Conservation (phyloP, 495 filamentous ascomycete genomes). For the Penicillium mononematosum region DNA sequence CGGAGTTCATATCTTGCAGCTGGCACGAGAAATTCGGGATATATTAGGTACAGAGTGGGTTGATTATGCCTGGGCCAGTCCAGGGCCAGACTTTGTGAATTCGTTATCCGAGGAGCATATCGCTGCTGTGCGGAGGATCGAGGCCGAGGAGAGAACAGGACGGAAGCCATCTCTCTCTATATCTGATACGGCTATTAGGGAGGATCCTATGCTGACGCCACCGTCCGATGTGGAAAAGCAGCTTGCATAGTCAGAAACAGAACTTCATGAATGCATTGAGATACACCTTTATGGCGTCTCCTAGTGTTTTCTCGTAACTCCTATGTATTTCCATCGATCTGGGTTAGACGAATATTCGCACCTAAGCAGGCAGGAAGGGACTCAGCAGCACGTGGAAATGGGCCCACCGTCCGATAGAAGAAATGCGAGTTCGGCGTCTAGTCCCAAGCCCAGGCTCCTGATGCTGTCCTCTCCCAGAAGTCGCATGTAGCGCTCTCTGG, state of each 20-base stretch:
- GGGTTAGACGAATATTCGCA: not conserved
- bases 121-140: slow-evolving; percentile 18
- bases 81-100: slow-evolving; percentile 61
- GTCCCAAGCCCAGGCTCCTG: not conserved
- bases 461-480: slow-evolving; percentile 44
- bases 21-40: slow-evolving; percentile 63
- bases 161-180: slow-evolving; percentile 6
- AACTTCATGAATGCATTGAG: not conserved
- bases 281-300: not conserved
- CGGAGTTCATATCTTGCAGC: slow-evolving; percentile 54
- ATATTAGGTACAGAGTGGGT: slow-evolving; percentile 63
- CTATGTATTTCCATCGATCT: not conserved
- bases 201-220: slow-evolving; percentile 31
- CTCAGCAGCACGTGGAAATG: not conserved
- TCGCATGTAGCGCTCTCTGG: slow-evolving; percentile 43
- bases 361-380: not conserved
- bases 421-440: not conserved
- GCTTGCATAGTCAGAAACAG: slow-evolving; percentile 17
- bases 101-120: slow-evolving; percentile 37
- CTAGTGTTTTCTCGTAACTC: not conserved
- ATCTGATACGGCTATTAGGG: slow-evolving; percentile 1
- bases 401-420: not conserved
- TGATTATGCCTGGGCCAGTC: slow-evolving; percentile 73
- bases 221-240: slow-evolving; percentile 31
- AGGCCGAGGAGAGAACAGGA: slow-evolving; percentile 8